Evolutionary conservation across 2,329 filamentous ascomycete species (phyloP).

Genomic region (Penicillium sp.): DNA sequence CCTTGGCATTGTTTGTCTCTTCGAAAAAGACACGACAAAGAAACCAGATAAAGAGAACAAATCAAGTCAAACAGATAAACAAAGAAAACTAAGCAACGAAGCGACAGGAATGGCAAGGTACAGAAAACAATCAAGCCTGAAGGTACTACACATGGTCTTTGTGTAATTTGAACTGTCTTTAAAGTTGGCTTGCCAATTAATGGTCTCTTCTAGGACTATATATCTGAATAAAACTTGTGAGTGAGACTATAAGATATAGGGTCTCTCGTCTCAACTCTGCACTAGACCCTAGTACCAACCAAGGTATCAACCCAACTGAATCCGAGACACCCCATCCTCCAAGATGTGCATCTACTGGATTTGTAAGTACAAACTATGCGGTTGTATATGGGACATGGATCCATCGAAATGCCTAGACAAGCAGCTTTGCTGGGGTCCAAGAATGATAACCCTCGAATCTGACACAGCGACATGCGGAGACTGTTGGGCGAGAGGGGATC

Average conservation of each 20-base stretch:
- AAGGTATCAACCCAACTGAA: not conserved
- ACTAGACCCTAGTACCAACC: no score
- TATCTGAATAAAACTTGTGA: not conserved
- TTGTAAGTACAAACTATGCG: slow-evolving; percentile 22
- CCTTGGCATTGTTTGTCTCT: not conserved
- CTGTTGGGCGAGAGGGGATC: slow-evolving; percentile 15
- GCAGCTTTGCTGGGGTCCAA: slow-evolving; percentile 3
- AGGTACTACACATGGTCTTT: not conserved
- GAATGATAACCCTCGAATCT: slow-evolving; percentile 10
- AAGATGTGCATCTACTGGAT: slow-evolving; percentile 22
- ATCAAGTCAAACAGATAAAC: not conserved
- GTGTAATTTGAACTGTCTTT: not conserved
- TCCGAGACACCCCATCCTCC: not conserved
- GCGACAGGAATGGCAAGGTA: not conserved
- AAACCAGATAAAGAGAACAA: not conserved
- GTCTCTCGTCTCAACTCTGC: no score
- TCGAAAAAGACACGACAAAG: no score
- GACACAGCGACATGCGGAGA: slow-evolving; percentile 16
- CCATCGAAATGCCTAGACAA: slow-evolving; percentile 3
- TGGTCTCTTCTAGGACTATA: not conserved
- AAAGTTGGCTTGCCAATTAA: not conserved
- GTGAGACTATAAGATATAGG: not conserved
- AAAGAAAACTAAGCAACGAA: not conserved
- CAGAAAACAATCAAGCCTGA: not conserved
- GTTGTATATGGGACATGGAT: slow-evolving; percentile 21